These are phyloP conservation scores for Hortaea sp. DNA, from an alignment of 2,329 filamentous ascomycete species.

Conservation along the genomic window DNA sequence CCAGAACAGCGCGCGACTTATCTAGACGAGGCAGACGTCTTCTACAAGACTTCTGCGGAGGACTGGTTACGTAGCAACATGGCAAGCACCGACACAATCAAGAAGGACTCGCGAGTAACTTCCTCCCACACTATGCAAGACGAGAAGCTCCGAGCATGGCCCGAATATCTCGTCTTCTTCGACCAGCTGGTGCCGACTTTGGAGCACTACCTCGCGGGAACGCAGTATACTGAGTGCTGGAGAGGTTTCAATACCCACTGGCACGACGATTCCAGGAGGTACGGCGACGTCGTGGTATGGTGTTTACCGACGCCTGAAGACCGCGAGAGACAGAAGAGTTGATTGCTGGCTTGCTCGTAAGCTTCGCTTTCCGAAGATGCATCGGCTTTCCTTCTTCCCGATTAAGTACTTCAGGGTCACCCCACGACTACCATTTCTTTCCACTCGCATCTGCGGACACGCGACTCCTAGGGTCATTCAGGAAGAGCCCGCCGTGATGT, in stretches of 20 bases:
- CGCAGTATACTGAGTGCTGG: conserved; percentile 48
- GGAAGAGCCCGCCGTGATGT: too few species aligned
- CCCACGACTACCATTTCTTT: too few species aligned
- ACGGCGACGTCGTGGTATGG: conserved; percentile 55
- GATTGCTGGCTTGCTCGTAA: too few species aligned
- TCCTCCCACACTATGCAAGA: conserved; percentile 1
- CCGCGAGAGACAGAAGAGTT: too few species aligned
- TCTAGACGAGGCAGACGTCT: conserved; percentile 80
- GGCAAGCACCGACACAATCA: conserved; percentile 12
- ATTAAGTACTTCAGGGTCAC: too few species aligned
- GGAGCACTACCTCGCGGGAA: conserved; percentile 31
- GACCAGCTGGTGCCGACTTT: conserved; percentile 45
- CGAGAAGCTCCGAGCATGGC: conserved; percentile 27
- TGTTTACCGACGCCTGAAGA: conserved; percentile 4
- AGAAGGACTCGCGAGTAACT: not conserved
- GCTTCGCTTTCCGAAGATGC: too few species aligned
- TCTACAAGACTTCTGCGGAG: conserved; percentile 56
- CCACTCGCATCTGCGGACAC: too few species aligned
- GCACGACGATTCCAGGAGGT: conserved; percentile 52
- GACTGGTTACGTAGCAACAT: conserved; percentile 35
- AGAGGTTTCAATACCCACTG: conserved; percentile 51
- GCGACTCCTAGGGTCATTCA: too few species aligned
- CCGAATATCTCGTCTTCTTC: conserved; percentile 44
- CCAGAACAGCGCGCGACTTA: conserved; percentile 56
- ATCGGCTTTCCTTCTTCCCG: too few species aligned